Percentiles rank a stretch among this genome's conserved stretches.
Evolutionary conservation across 257 asterid species (phyloP).

Genomic region (Capsicum chinense): DNA sequence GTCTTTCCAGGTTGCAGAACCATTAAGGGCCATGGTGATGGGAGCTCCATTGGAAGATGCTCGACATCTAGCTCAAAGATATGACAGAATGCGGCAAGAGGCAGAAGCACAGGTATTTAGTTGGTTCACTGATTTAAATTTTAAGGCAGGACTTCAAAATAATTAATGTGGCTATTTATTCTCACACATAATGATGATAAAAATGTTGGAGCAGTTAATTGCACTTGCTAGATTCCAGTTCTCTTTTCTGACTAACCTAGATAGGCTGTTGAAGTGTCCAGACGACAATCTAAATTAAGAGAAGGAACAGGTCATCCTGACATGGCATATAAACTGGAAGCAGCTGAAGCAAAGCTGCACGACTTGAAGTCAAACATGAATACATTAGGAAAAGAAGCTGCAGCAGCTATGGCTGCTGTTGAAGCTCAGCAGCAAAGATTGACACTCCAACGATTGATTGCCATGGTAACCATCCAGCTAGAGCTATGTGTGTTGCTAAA

Average conservation of each 20-base stretch:
- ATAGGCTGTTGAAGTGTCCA: slow-evolving; percentile 94
- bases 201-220: not conserved
- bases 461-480: slow-evolving; percentile 64
- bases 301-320: slow-evolving; percentile 93
- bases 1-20: slow-evolving; percentile 83
- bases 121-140: slow-evolving; percentile 21
- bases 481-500: slow-evolving; percentile 23
- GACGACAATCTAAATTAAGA: slow-evolving; percentile 85
- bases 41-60: slow-evolving; percentile 99
- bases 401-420: slow-evolving; percentile 99
- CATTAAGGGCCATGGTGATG: slow-evolving; percentile 97
- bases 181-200: not conserved
- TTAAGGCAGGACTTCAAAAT: slow-evolving; percentile 6
- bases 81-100: slow-evolving; percentile 97
- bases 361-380: slow-evolving; percentile 85
- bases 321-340: slow-evolving; percentile 82
- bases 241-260: slow-evolving; percentile 59
- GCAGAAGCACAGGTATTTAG: slow-evolving; percentile 95
- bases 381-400: slow-evolving; percentile 92
- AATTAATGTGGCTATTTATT: not conserved
- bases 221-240: slow-evolving; percentile 35
- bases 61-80: slow-evolving; percentile 98
- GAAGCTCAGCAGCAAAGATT: slow-evolving; percentile 97
- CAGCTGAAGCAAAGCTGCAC: slow-evolving; percentile 83
- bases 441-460: slow-evolving; percentile 83